A percentile compares a stretch with the other conserved stretches of the same genome.
phyloP scores from a whole-genome alignment of 164 flowering plant genomes.

The Kalanchoe fedtschenkoi region DNA sequence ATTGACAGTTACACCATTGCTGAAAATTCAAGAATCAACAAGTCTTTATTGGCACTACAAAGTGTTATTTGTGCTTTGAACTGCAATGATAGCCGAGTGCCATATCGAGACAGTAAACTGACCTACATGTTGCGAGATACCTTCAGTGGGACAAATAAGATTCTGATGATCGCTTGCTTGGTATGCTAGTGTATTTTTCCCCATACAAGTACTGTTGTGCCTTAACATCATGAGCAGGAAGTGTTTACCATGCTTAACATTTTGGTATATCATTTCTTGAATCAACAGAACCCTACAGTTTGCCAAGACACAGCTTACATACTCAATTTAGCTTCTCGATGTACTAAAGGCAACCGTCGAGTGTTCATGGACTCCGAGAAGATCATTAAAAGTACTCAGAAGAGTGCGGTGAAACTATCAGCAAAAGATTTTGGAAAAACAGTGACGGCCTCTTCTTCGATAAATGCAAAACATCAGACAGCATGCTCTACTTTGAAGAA shows the following conservation, averaged over 20 bases:
- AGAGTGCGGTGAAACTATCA: constrained; percentile 13
- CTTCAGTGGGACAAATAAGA: constrained; percentile 31
- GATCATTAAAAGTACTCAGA: constrained; percentile 21
- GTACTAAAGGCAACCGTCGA: constrained; percentile 20
- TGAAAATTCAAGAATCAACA: constrained; percentile 40
- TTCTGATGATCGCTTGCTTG: constrained; percentile 54
- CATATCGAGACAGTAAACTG: constrained; percentile 65
- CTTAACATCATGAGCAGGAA: neutral
- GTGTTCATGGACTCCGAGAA: constrained; percentile 18
- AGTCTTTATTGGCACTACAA: constrained; percentile 41
- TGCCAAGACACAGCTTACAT: constrained; percentile 55
- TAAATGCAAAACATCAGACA: constrained; percentile 9
- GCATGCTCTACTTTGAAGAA: constrained; percentile 19
- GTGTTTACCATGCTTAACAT: neutral
- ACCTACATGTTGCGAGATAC: constrained; percentile 62
- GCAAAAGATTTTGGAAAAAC: constrained; percentile 7
- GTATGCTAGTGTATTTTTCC: constrained; percentile 22
- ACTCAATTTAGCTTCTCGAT: constrained; percentile 43
- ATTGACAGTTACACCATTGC: constrained; percentile 17
- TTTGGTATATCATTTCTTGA: neutral
- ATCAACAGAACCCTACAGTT: constrained; percentile 33
- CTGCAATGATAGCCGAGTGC: constrained; percentile 41
- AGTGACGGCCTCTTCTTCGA: neutral
- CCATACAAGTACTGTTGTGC: neutral
- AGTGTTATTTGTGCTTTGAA: constrained; percentile 55